Evolutionary conservation across 2,329 filamentous ascomycete genomes (phyloP), one percentile per base, ranked within the genome.

Genomic region (Phyllosticta paracitricarpa): DNA sequence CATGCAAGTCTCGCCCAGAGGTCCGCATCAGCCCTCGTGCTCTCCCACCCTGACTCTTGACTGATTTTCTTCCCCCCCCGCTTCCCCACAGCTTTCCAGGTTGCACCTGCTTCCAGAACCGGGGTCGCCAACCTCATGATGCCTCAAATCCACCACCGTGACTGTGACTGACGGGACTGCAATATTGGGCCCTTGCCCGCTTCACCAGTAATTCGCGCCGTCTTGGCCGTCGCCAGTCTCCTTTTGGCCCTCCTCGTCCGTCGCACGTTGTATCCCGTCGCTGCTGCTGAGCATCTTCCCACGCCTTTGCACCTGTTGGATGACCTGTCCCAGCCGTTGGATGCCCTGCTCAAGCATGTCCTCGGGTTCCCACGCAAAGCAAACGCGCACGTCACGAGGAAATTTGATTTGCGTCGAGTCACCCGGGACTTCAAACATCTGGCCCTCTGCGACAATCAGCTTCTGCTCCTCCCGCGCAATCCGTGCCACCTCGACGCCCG

Each of bases 281-380:
- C 63, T 63, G 22, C 54, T 33, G 57, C 19, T 51, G 8, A 12
- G 9, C 57, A 8, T 24, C 0, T 30, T 22, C 12, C 57, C 54
- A 71, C 70, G 63, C 69, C 63, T 12, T 66, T 74, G 63, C 69
- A 79, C 69, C 54, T 65, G 67, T 64, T 69, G 66, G 56, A 82
- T 73, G 22, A 85, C 79, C 0, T 66, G 69, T 8, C 77, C 85
- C 61, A 92, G 75, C 66, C 88, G 82, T 69, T 78, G 73, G 6
- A 93, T 80, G 0, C 88, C 89, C 67, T 91, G 87, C 0, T 77
- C 79, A 17, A 95, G 73, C 58, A 82, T 78, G 25, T 80, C 78
- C 67, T 87, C 84, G 1, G 86, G 80, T 71, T 89, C 87, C 84
- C 88, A 65, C 5, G 86, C 80, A 72, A 89, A 91, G 63, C 86